phyloP scores from a whole-genome alignment of 306 rosid genomes.

The Sicyos baderoa region DNA sequence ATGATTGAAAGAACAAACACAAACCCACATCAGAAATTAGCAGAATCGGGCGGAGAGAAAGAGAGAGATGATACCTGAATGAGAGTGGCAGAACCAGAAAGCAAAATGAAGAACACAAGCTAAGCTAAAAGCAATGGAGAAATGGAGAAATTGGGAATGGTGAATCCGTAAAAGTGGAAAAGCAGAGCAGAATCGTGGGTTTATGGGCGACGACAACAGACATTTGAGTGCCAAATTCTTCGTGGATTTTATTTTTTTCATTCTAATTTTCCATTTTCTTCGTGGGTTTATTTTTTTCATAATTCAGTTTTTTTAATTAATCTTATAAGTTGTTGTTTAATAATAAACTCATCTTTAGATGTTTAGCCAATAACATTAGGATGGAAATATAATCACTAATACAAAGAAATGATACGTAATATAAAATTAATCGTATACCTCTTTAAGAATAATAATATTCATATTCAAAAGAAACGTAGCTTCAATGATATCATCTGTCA shows the following conservation, averaged over 20 bases:
- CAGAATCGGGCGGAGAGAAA: not conserved
- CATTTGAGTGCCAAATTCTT: constrained; percentile 5
- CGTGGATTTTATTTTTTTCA: not conserved
- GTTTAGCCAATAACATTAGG: no score
- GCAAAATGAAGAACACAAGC: not conserved
- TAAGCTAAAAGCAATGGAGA: not conserved
- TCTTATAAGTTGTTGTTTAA: no score
- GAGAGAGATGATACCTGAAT: not conserved
- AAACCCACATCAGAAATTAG: not conserved
- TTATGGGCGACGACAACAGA: not conserved
- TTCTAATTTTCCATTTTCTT: no score
- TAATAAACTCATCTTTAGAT: no score
- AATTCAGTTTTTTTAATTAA: no score
- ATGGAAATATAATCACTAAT: no score
- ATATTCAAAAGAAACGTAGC: no score
- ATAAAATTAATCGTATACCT: no score
- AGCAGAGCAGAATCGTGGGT: not conserved
- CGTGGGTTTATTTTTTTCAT: no score
- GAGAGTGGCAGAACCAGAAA: not conserved
- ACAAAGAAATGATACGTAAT: no score
- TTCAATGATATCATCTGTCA: no score
- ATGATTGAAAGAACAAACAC: not conserved
- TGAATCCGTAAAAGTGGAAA: not conserved
- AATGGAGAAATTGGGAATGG: not conserved
- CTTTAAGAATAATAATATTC: no score